Evolutionary conservation across 2,329 filamentous ascomycete genomes (phyloP), one percentile per base, ranked within the genome.

Genomic region (Teratosphaeria zuluensis): DNA sequence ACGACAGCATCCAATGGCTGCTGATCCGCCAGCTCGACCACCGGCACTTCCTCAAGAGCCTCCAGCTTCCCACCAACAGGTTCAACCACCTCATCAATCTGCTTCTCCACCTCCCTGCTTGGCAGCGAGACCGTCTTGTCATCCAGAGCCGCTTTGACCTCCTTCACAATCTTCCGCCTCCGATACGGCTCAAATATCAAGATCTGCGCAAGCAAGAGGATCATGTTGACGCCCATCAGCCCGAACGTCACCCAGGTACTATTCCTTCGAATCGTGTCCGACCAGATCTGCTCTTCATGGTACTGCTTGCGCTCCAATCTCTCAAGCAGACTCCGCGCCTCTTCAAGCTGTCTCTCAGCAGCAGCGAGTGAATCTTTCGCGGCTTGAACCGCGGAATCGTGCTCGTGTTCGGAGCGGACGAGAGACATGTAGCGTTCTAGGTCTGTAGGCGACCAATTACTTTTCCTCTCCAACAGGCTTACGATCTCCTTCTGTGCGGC

Each of bases 201-300:
- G 28, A 72, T 70, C 54, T 72, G 66, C 19, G 92, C 81, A 56
- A 99, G 75, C 70, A 99, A 90, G 53, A 99, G 76, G 61, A 97
- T 73, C 33, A 97, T 89, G 71, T 99, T 99, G 69, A 97, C 84
- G 28, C 92, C 92, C 94, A 99, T 99, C 62, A 99, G 77, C 0
- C 92, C 94, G 85, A 95, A 97, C 0, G 94, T 99, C 38, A 95
- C 92, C 94, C 94, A 99, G 0, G 94, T 99, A 72, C 89, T 94
- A 80, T 96, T 96, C 64, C 94, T 82, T 38, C 94, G 82, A 71
- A 99, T 99, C 67, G 95, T 92, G 73, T 99, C 94, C 70, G 90
- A 95, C 94, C 94, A 99, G 58, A 99, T 95, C 77, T 99, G 94
- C 77, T 99, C 94, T 76, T 99, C 94, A 73, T 99, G 94, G 74